Base-by-base conservation (phyloP, 2,329 filamentous ascomycete species). In the Saccharata proteae region DNA sequence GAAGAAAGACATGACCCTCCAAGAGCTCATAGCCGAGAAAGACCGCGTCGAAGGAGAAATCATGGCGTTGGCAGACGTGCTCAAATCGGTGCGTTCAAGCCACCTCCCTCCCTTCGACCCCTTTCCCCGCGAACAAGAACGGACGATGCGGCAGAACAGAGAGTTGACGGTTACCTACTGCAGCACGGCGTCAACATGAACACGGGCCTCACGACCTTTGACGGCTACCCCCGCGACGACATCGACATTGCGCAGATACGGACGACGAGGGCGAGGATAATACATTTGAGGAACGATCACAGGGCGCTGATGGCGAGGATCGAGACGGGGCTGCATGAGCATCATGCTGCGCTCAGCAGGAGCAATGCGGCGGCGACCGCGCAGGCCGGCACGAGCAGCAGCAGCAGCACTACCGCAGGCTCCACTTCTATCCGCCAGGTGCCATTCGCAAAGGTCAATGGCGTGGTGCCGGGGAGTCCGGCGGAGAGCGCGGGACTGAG, bases 231-330 rank as follows among this genome's bases (percentile, higher is more conserved):
- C 18, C 74, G 90, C 51, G 78, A 82, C 46, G 90, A 98, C 57
- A 77, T 98, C 41, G 90, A 98, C 54, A 80, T 98, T 40, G 80
- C 90, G 16, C 88, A 94, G 60, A 90, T 98, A 51, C 82, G 90
- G 39, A 93, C 84, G n/a, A 93, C 86, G 21, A 71, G 90, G 55
- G 73, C 86, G 16, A 77, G 82, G 38, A 93, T 98, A 43, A 90
- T 96, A 43, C 69, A 77, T 43, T 67, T 96, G 22, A 77, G 81
- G 41, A 96, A 94, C 51, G 90, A 98, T 57, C 88, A 93, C 62
- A 94, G 92, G 52, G 74, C 77, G 22, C 61, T 94, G 25, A 94
- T 96, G 85, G 60, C 61, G 36, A 65, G 69, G 36, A 78, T 96
- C 43, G 90, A 96, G 55, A 77, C 77, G 47, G 76, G 77, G 27